Conservation (phyloP, 768 basidiomycete genomes). For the Russula sp. region DNA sequence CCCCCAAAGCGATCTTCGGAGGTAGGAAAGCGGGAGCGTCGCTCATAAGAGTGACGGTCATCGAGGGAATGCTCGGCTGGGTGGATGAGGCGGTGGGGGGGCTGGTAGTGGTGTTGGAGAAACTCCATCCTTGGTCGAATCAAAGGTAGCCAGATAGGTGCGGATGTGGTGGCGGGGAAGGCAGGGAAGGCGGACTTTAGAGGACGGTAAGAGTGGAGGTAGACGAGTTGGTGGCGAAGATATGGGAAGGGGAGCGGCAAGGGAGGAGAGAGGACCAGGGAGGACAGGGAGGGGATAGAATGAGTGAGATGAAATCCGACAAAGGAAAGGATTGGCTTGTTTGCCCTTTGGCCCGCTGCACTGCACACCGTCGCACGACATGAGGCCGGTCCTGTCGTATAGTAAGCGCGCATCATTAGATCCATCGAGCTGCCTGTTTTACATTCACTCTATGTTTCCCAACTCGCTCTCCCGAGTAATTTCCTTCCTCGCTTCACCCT, state of each 20-base stretch:
- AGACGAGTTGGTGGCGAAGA: background rate
- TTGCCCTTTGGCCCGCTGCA: slow-evolving; percentile 25
- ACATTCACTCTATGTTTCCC: background rate
- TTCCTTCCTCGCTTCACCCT: background rate
- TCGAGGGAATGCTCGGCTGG: background rate
- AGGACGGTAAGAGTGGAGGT: slow-evolving; percentile 9
- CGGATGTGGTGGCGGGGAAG: slow-evolving; percentile 16
- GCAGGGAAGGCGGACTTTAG: slow-evolving; percentile 18
- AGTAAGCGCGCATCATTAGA: slow-evolving; percentile 17
- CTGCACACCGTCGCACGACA: slow-evolving; percentile 22
- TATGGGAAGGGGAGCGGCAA: background rate
- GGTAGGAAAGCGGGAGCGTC: slow-evolving; percentile 7
- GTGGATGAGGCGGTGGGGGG: background rate
- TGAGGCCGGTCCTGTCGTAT: slow-evolving; percentile 20
- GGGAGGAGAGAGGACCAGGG: background rate
- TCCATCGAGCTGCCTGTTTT: background rate
- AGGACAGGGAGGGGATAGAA: slow-evolving; percentile 1
- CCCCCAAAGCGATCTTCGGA: slow-evolving; percentile 14
- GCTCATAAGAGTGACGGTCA: background rate
- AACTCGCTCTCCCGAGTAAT: background rate
- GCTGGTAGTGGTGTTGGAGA: background rate
- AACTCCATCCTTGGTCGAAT: slow-evolving; percentile 11
- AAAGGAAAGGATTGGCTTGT: slow-evolving; percentile 23
- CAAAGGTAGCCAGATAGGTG: slow-evolving; percentile 14
- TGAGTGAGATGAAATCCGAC: slow-evolving; percentile 21